phyloP scores from a whole-genome alignment of 2,329 filamentous ascomycete species.

The Pestalotiopsis sp. region DNA sequence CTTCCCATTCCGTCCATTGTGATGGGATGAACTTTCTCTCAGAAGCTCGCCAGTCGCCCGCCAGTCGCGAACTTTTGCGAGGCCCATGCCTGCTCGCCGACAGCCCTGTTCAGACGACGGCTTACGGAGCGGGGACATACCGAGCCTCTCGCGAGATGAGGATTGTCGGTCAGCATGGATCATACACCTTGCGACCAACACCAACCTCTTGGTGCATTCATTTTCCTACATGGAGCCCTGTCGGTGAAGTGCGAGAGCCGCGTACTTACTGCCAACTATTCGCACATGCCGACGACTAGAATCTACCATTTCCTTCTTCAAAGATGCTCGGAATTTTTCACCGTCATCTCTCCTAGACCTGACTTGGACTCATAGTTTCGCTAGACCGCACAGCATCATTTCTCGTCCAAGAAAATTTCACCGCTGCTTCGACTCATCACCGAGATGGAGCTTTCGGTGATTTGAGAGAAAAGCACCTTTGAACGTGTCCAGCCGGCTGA shows the following conservation, averaged over 20 bases:
- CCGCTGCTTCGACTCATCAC: not conserved
- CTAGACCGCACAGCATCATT: not conserved
- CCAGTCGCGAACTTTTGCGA: too few relatives aligned
- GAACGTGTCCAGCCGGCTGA: not conserved
- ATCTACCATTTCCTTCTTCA: not conserved
- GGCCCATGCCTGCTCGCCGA: not conserved
- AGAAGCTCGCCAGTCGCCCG: not conserved
- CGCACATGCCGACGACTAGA: not conserved
- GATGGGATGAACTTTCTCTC: not conserved
- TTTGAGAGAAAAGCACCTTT: not conserved
- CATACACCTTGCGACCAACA: not conserved
- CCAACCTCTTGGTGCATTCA: not conserved
- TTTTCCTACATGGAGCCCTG: not conserved
- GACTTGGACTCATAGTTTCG: not conserved
- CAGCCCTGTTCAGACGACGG: not conserved
- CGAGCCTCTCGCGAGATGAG: slow-evolving; percentile 1
- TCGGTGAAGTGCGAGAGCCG: not conserved
- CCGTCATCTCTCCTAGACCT: not conserved
- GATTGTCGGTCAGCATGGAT: slow-evolving; percentile 5
- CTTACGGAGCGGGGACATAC: not conserved
- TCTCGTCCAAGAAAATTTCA: not conserved
- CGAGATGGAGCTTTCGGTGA: not conserved
- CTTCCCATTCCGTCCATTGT: not conserved
- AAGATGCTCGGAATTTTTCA: not conserved
- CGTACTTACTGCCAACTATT: not conserved